These are phyloP conservation scores for Candida labiduridarum DNA, from an alignment of 1,139 yeast species.

Conservation along the genomic window DNA sequence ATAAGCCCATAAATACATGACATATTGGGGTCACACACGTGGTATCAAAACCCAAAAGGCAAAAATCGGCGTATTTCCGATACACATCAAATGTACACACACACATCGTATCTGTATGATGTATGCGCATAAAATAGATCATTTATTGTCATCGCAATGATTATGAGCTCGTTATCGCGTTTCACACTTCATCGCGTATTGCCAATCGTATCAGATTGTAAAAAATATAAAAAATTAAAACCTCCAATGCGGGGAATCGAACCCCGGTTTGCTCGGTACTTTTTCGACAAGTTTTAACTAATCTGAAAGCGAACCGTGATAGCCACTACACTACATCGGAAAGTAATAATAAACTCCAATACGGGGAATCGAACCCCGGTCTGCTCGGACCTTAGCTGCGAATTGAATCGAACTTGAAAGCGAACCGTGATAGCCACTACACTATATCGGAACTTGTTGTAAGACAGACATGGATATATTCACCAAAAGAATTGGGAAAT, in stretches of 20 bases:
- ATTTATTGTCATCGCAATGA: background rate
- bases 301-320: slow-evolving; percentile 8
- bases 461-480: background rate
- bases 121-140: background rate
- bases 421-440: slow-evolving; percentile 10
- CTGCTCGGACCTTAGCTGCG: slow-evolving; percentile 3
- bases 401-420: background rate
- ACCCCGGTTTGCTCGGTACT: slow-evolving; percentile 8
- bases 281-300: background rate
- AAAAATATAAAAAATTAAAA: background rate
- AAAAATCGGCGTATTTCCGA: background rate
- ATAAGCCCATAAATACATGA: background rate
- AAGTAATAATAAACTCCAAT: background rate
- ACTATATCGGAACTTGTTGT: slow-evolving; percentile 4
- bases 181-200: too few relatives aligned
- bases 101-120: background rate
- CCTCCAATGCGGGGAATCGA: slow-evolving; percentile 7
- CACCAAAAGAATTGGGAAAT: too few relatives aligned
- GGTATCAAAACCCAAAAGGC: background rate
- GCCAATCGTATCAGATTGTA: background rate
- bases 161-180: background rate
- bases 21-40: background rate
- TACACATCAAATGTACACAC: background rate
- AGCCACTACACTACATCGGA: slow-evolving; percentile 6
- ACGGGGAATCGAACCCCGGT: slow-evolving; percentile 10